Conservation (phyloP, 805 yeast species). For the Barnettozyma pratensis region DNA sequence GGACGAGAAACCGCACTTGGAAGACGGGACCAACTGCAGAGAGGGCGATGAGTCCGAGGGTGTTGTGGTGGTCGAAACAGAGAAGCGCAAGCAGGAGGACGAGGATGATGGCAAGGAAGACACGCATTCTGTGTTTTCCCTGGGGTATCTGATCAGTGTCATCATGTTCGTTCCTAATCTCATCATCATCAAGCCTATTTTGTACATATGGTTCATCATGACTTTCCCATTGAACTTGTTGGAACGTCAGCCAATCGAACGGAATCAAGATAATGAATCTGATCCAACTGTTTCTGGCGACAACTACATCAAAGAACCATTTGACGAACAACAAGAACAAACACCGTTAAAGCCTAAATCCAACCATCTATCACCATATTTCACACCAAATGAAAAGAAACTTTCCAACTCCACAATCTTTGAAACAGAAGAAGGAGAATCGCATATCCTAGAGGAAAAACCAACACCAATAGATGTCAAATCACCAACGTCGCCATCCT, state of each 20-base stretch:
- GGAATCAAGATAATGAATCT: neutral
- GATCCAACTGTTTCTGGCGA: neutral
- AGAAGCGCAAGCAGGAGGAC: neutral
- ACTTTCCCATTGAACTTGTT: conserved; percentile 52
- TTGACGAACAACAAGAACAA: neutral
- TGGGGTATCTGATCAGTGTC: conserved; percentile 19
- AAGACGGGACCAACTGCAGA: too few relatives aligned
- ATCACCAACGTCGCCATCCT: conserved; percentile 23
- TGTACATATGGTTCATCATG: conserved; percentile 43
- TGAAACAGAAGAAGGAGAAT: conserved; percentile 20
- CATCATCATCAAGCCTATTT: conserved; percentile 47
- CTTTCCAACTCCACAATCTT: conserved; percentile 11
- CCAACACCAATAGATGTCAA: conserved; percentile 13
- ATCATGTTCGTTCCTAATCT: conserved; percentile 45
- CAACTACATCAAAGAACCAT: conserved; percentile 5
- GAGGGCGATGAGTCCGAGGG: neutral
- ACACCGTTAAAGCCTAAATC: neutral
- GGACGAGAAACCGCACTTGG: neutral
- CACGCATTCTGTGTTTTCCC: neutral
- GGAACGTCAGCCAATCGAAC: conserved; percentile 14
- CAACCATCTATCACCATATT: neutral
- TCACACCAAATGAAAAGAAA: neutral
- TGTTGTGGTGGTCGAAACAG: neutral
- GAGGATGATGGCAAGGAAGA: neutral
- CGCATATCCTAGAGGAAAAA: neutral